Evolutionary conservation across 768 basidiomycete species (phyloP).

Genomic region (Jaapia argillacea): DNA sequence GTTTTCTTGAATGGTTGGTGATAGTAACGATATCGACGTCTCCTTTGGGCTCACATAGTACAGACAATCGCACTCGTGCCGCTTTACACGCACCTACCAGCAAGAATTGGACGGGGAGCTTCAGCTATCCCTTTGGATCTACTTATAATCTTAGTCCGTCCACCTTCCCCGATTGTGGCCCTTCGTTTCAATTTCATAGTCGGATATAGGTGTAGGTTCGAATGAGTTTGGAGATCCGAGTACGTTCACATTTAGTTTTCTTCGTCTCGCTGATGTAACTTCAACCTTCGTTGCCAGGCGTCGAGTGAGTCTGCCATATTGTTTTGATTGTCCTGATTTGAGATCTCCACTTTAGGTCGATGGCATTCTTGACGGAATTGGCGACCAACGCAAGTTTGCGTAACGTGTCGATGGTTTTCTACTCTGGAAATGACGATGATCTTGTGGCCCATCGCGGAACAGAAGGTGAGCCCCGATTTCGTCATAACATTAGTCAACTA

Average conservation of each 20-base stretch:
- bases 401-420: conserved; percentile 44
- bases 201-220: background rate
- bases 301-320: background rate
- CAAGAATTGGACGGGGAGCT: conserved; percentile 30
- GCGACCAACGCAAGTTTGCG: conserved; percentile 51
- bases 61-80: conserved; percentile 43
- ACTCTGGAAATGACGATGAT: conserved; percentile 61
- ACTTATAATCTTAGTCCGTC: background rate
- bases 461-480: conserved; percentile 36
- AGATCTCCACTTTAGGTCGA: background rate
- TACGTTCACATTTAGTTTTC: background rate
- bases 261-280: background rate
- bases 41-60: too few relatives aligned
- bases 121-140: conserved; percentile 20
- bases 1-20: conserved; percentile 52
- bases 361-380: conserved; percentile 48
- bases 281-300: background rate
- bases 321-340: background rate
- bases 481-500: background rate
- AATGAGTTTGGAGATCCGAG: background rate
- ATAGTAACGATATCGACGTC: too few relatives aligned
- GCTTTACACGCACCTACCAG: conserved; percentile 65
- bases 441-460: conserved; percentile 54
- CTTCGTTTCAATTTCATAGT: background rate
- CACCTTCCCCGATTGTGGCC: conserved; percentile 12